A percentile compares a stretch with the other conserved stretches of the same genome.
phyloP scores from a whole-genome alignment of 2,329 filamentous ascomycete species.

The Penicillium sp. region DNA sequence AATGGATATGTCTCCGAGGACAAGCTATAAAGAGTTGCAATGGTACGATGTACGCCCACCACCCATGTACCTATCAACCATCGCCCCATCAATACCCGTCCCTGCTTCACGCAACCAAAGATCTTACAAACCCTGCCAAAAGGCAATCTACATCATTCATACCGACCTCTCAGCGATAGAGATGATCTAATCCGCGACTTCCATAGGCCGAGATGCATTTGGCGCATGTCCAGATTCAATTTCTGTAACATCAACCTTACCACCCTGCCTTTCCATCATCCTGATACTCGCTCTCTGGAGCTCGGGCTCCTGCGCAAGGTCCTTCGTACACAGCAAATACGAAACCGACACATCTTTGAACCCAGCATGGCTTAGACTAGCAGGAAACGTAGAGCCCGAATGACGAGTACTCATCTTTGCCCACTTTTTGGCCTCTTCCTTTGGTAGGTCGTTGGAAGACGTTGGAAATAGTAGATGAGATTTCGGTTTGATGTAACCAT shows the following conservation, averaged over 20 bases:
- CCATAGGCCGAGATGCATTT: background rate
- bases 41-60: too few relatives aligned
- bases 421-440: background rate
- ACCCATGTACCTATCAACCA: too few relatives aligned
- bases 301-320: background rate
- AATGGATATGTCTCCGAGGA: too few relatives aligned
- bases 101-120: too few relatives aligned
- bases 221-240: background rate
- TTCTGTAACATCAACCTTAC: background rate
- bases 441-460: background rate
- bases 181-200: background rate
- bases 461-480: background rate
- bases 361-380: slow-evolving; percentile 4
- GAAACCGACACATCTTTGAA: background rate
- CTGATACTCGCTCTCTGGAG: background rate
- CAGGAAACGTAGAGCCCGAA: slow-evolving; percentile 1
- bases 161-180: background rate
- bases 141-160: background rate
- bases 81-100: too few relatives aligned
- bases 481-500: background rate
- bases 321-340: slow-evolving; percentile 13
- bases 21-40: too few relatives aligned
- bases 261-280: slow-evolving; percentile 5
- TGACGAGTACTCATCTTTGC: slow-evolving; percentile 5
- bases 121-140: too few relatives aligned